Evolutionary conservation across 2,329 filamentous ascomycete species (phyloP).

Genomic region (Neurospora sp.): DNA sequence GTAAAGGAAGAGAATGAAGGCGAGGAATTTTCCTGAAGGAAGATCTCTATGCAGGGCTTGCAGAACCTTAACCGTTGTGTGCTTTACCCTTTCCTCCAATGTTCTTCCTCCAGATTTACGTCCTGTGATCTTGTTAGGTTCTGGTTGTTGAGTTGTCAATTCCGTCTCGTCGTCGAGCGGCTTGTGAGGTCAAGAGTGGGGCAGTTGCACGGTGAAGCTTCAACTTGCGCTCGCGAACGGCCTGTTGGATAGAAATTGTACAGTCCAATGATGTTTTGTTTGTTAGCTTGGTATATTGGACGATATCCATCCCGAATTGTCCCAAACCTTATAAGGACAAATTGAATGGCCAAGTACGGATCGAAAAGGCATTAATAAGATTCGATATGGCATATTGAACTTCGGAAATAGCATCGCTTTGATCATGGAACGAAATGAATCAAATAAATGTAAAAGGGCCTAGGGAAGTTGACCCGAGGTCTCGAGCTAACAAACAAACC

Average conservation of each 20-base stretch:
- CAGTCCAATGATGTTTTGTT: no score
- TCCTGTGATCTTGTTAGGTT: not conserved
- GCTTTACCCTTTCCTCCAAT: not conserved
- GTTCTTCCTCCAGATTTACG: not conserved
- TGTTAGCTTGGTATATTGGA: no score
- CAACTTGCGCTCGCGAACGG: not conserved
- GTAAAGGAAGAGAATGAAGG: not conserved
- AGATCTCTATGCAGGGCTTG: not conserved
- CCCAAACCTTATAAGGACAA: no score
- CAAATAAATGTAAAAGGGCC: no score
- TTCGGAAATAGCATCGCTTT: no score
- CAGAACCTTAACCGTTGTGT: not conserved
- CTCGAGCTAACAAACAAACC: not conserved
- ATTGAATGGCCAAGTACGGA: no score
- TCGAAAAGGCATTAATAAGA: no score
- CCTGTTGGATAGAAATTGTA: not conserved
- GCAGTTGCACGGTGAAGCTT: not conserved
- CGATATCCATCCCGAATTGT: no score
- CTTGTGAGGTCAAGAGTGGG: not conserved
- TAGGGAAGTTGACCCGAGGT: no score
- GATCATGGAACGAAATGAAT: no score
- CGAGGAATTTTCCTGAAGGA: not conserved
- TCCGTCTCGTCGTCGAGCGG: not conserved
- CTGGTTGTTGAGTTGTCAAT: not conserved
- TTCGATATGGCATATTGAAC: no score